Percentiles rank a stretch among this genome's conserved stretches.
Conservation (phyloP, 1,284 basidiomycete species). For the Marasmius sp. region DNA sequence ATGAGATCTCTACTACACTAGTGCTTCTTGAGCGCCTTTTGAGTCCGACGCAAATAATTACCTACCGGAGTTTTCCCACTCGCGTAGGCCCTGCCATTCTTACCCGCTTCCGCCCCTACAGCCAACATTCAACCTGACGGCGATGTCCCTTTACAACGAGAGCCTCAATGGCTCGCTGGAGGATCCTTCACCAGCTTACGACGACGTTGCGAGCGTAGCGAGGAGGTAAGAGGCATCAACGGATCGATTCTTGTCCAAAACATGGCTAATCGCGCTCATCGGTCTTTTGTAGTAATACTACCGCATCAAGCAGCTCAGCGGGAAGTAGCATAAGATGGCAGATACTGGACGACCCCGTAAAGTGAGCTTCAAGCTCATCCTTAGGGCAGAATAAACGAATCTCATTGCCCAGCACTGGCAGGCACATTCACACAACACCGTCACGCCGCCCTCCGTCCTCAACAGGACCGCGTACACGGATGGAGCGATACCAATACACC, state of each 20-base stretch:
- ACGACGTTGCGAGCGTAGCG: slow-evolving; percentile 30
- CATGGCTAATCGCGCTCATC: background rate
- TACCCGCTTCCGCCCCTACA: background rate
- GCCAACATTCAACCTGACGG: background rate
- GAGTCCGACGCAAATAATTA: background rate
- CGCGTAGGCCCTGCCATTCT: background rate
- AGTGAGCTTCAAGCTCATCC: background rate
- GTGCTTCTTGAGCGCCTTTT: background rate
- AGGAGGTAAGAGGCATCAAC: slow-evolving; percentile 31
- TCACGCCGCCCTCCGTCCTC: slow-evolving; percentile 9
- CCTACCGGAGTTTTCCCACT: background rate
- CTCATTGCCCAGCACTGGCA: background rate
- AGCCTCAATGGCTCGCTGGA: slow-evolving; percentile 18
- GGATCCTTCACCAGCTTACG: slow-evolving; percentile 42
- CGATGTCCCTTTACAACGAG: background rate
- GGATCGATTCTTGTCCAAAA: no score
- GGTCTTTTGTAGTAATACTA: slow-evolving; percentile 2
- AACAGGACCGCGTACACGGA: slow-evolving; percentile 16
- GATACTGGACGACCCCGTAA: background rate
- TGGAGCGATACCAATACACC: slow-evolving; percentile 46
- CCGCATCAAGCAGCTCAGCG: slow-evolving; percentile 5
- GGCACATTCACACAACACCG: slow-evolving; percentile 10
- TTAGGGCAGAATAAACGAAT: background rate
- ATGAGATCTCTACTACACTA: background rate
- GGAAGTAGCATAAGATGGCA: slow-evolving; percentile 1